A percentile compares a stretch with the other conserved stretches of the same genome.
These are phyloP conservation scores for Phaseolus lunatus DNA, from an alignment of 306 rosid genomes.

Conservation along the genomic window DNA sequence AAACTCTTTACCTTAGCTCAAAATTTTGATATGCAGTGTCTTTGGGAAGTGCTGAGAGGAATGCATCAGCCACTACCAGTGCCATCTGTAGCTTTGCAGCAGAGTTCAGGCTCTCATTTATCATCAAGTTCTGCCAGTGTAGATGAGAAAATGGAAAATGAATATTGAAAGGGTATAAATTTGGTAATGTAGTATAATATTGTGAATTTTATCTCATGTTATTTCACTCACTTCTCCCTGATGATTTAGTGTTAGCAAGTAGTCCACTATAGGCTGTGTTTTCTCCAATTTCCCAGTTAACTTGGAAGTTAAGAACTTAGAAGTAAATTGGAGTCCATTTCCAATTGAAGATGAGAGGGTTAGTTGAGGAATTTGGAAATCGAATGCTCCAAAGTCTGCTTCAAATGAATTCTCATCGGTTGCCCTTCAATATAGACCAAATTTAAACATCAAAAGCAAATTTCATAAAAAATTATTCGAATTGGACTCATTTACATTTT, in stretches of 20 bases:
- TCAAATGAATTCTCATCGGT: conserved; percentile 84
- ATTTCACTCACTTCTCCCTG: conserved; percentile 71
- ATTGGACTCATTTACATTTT: neutral
- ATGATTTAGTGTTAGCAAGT: conserved; percentile 65
- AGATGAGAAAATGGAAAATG: conserved; percentile 13
- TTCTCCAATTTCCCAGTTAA: conserved; percentile 61
- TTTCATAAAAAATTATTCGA: neutral
- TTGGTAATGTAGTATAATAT: conserved; percentile 5
- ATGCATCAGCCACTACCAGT: conserved; percentile 68
- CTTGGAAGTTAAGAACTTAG: conserved; percentile 68
- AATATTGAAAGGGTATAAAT: neutral
- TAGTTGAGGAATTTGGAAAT: conserved; percentile 66
- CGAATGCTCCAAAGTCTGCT: conserved; percentile 83
- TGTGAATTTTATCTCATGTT: conserved; percentile 21
- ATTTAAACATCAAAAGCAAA: conserved; percentile 28
- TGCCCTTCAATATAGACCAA: conserved; percentile 61
- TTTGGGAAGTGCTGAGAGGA: conserved; percentile 63
- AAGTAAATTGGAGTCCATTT: conserved; percentile 66
- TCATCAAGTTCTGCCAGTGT: conserved; percentile 68
- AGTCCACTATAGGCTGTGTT: conserved; percentile 82
- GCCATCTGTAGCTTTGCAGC: conserved; percentile 77
- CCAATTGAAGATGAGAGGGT: conserved; percentile 84
- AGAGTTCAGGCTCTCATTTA: conserved; percentile 66
- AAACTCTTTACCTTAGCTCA: conserved; percentile 63
- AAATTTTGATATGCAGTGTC: conserved; percentile 63